phyloP scores from a whole-genome alignment of 768 basidiomycete genomes.

The Clathrus columnatus region DNA sequence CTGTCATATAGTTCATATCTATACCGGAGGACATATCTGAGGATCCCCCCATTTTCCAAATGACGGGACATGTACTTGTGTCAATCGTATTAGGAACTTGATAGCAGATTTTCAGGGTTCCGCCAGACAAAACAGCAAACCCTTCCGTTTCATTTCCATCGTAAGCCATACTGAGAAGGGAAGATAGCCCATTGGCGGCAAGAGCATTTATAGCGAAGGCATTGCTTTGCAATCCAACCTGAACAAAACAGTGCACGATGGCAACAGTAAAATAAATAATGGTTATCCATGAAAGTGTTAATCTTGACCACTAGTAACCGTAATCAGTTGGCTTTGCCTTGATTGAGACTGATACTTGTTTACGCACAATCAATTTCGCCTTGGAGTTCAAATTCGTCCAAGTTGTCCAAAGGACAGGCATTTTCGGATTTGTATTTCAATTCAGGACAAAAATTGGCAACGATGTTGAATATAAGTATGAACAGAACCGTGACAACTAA shows the following conservation, averaged over 20 bases:
- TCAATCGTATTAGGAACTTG: slow-evolving; percentile 34
- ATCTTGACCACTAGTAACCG: slow-evolving; percentile 48
- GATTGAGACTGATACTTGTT: neutral
- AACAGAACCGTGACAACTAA: neutral
- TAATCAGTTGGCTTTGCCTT: neutral
- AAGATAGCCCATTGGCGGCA: slow-evolving; percentile 41
- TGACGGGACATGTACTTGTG: slow-evolving; percentile 36
- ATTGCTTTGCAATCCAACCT: slow-evolving; percentile 58
- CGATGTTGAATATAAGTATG: neutral
- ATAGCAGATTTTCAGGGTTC: slow-evolving; percentile 50
- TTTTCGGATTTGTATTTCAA: neutral
- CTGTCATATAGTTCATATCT: no score
- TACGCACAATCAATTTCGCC: slow-evolving; percentile 41
- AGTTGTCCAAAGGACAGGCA: neutral
- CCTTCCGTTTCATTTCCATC: slow-evolving; percentile 38
- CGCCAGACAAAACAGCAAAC: slow-evolving; percentile 36
- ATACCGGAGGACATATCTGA: slow-evolving; percentile 4
- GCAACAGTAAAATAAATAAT: slow-evolving; percentile 61
- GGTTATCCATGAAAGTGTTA: slow-evolving; percentile 61
- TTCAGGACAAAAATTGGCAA: neutral
- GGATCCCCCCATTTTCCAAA: slow-evolving; percentile 36
- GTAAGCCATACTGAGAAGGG: slow-evolving; percentile 11
- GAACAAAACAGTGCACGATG: slow-evolving; percentile 53
- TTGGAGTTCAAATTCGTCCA: slow-evolving; percentile 18
- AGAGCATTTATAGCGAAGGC: slow-evolving; percentile 57